Percentiles rank a stretch among this genome's conserved stretches.
Evolutionary conservation across 768 basidiomycete species (phyloP).

Genomic region (Sporobolomyces roseus): DNA sequence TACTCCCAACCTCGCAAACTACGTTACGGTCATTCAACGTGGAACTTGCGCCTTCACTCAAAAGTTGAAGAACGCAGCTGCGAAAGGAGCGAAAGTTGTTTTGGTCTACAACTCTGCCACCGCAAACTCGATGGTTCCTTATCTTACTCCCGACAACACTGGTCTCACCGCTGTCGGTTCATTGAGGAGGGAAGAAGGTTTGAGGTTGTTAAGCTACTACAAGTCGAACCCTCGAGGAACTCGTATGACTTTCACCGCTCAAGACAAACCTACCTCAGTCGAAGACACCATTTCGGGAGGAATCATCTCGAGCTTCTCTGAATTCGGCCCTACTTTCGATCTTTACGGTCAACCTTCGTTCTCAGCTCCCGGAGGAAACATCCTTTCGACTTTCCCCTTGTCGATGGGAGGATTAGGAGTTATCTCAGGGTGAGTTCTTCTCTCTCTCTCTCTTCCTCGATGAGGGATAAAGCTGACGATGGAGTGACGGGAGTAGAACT

Average conservation of each 20-base stretch:
- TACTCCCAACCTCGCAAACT: constrained; percentile 58
- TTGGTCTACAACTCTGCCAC: constrained; percentile 31
- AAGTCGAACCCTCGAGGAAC: background rate
- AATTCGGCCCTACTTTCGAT: constrained; percentile 59
- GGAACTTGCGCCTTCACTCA: constrained; percentile 60
- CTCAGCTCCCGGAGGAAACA: constrained; percentile 40
- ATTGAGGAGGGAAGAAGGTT: constrained; percentile 18
- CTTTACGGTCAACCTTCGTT: constrained; percentile 48
- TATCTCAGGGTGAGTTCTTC: constrained; percentile 18
- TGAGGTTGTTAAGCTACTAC: constrained; percentile 21
- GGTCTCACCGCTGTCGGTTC: constrained; percentile 18
- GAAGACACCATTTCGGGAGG: constrained; percentile 24
- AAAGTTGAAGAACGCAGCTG: constrained; percentile 58
- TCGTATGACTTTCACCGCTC: constrained; percentile 5
- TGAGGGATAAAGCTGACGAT: too few relatives aligned
- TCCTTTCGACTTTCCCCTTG: constrained; percentile 40
- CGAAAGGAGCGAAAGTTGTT: constrained; percentile 57
- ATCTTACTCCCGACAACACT: constrained; percentile 4
- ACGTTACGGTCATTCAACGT: constrained; percentile 59
- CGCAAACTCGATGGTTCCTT: constrained; percentile 2
- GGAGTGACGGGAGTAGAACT: too few relatives aligned
- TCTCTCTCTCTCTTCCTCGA: too few relatives aligned
- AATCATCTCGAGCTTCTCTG: background rate
- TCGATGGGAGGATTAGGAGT: constrained; percentile 33
- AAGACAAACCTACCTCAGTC: background rate